Percentiles rank a stretch among this genome's conserved stretches.
These are phyloP conservation scores for Asterophora lycoperdoides DNA, from an alignment of 768 basidiomycete species.

Conservation along the genomic window DNA sequence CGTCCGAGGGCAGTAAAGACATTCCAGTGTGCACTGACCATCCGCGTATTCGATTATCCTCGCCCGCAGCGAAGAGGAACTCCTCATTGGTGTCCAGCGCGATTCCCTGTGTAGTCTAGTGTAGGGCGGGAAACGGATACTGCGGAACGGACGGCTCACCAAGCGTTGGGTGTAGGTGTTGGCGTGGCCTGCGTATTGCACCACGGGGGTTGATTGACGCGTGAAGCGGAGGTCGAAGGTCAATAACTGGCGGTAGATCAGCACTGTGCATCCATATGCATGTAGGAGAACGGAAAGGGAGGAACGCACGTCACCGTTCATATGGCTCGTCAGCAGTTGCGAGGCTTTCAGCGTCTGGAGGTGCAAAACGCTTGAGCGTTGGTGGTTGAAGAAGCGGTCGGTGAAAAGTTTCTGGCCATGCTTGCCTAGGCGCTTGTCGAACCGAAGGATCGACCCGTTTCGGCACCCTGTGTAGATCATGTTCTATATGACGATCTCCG, in stretches of 20 bases:
- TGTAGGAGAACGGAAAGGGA: background rate
- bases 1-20: slow-evolving; percentile 25
- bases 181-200: slow-evolving; percentile 51
- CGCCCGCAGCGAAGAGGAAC: slow-evolving; percentile 66
- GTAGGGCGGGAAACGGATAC: background rate
- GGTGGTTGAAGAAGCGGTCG: slow-evolving; percentile 25
- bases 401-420: slow-evolving; percentile 38
- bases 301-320: slow-evolving; percentile 54
- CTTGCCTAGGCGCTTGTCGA: slow-evolving; percentile 49
- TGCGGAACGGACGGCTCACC: slow-evolving; percentile 33
- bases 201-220: slow-evolving; percentile 37
- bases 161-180: slow-evolving; percentile 49
- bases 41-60: slow-evolving; percentile 57
- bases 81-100: slow-evolving; percentile 51
- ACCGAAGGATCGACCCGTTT: slow-evolving; percentile 54
- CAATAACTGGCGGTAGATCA: slow-evolving; percentile 40
- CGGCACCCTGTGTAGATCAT: slow-evolving; percentile 54
- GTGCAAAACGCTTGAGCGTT: slow-evolving; percentile 48
- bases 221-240: slow-evolving; percentile 61
- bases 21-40: slow-evolving; percentile 65
- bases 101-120: slow-evolving; percentile 49
- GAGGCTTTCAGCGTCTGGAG: slow-evolving; percentile 46
- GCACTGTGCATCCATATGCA: background rate
- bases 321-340: slow-evolving; percentile 52
- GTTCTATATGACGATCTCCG: slow-evolving; percentile 29